phyloP scores from a whole-genome alignment of 208 protist species.

The Naegleria lovaniensis region DNA sequence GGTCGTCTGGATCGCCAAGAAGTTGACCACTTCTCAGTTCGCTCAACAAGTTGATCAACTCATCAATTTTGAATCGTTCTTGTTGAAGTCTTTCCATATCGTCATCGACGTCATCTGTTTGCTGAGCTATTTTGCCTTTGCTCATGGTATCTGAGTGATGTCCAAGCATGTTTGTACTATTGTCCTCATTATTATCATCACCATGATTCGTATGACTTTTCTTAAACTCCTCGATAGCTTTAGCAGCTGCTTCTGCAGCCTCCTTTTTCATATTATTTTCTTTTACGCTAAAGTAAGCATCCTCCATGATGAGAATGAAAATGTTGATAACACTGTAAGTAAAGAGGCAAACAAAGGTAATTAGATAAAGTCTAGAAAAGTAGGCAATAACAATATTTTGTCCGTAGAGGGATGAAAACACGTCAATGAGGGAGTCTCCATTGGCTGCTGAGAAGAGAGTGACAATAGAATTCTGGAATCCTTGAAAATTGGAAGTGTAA shows the following conservation, averaged over 20 bases:
- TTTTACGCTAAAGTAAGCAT: background rate
- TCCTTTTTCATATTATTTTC: background rate
- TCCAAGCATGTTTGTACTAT: background rate
- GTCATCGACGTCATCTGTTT: background rate
- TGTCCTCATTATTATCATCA: background rate
- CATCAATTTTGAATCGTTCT: background rate
- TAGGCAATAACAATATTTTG: background rate
- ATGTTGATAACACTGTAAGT: conserved; percentile 17
- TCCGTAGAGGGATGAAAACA: background rate
- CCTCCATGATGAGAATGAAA: conserved; percentile 21
- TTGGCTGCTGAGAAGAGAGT: background rate
- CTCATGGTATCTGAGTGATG: background rate
- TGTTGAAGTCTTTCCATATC: background rate
- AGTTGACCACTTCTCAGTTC: background rate
- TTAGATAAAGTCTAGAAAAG: conserved; percentile 1
- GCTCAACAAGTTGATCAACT: background rate
- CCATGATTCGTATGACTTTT: background rate
- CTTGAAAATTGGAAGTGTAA: conserved; percentile 15
- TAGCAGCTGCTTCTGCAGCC: background rate
- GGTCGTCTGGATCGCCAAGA: background rate
- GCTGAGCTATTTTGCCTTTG: background rate
- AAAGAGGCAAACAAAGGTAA: conserved; percentile 16
- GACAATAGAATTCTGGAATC: background rate
- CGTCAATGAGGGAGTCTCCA: background rate
- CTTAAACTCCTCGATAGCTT: background rate